A percentile compares a stretch with the other conserved stretches of the same genome.
These are phyloP conservation scores for Pleurotus giganteus DNA, from an alignment of 768 basidiomycete genomes.

Conservation along the genomic window DNA sequence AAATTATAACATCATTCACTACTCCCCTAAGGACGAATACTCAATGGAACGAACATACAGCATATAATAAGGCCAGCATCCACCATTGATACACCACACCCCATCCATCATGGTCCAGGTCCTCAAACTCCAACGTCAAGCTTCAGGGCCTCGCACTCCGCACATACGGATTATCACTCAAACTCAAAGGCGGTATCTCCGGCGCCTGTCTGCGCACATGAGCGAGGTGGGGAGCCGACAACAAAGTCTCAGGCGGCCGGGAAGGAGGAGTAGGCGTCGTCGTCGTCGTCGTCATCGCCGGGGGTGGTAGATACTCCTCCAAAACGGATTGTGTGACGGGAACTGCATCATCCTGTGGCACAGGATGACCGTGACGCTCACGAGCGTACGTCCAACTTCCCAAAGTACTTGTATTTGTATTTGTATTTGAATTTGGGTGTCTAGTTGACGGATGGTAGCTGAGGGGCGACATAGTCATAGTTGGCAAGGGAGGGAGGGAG, in stretches of 20 bases:
- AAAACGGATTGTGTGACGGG: slow-evolving; percentile 4
- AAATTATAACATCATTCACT: too few species aligned
- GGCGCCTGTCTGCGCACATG: neutral
- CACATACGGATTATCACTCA: slow-evolving; percentile 9
- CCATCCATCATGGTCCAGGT: too few species aligned
- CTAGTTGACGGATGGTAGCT: neutral
- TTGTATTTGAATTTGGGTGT: too few species aligned
- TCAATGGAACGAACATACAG: too few species aligned
- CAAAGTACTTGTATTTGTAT: too few species aligned
- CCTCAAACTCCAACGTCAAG: too few species aligned
- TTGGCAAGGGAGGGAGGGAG: slow-evolving; percentile 1
- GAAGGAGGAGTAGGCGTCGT: neutral
- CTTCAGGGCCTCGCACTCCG: neutral
- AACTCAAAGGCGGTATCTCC: neutral
- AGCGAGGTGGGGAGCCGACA: slow-evolving; percentile 1
- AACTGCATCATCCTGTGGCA: slow-evolving; percentile 1
- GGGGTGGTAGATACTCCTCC: slow-evolving; percentile 1
- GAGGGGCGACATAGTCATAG: neutral
- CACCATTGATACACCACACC: too few species aligned
- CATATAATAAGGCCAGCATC: too few species aligned
- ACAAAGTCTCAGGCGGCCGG: neutral
- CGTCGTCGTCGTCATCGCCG: too few species aligned
- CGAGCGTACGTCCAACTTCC: slow-evolving; percentile 3
- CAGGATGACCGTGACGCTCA: too few species aligned
- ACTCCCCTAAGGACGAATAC: too few species aligned